Evolutionary conservation across 2,329 filamentous ascomycete genomes (phyloP).

Genomic region (Teratosphaeria pseudoeucalypti): DNA sequence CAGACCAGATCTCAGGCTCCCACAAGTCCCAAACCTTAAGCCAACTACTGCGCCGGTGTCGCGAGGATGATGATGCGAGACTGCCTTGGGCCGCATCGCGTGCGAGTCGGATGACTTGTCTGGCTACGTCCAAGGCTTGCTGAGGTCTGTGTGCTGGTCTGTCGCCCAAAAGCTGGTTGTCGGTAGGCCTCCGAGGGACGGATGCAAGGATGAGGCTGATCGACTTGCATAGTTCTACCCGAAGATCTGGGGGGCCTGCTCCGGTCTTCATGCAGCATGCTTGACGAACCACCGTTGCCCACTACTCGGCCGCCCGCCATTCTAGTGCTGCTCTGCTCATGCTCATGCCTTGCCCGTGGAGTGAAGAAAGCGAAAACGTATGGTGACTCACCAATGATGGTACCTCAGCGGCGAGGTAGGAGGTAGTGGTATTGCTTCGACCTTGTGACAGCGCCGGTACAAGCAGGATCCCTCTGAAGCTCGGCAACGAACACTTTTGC

Average conservation of each 20-base stretch:
- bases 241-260: neutral
- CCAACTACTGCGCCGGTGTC: neutral
- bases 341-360: neutral
- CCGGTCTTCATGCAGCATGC: neutral
- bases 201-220: neutral
- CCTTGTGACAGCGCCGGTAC: neutral
- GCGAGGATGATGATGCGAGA: neutral
- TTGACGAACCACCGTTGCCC: neutral
- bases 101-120: neutral
- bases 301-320: too few species aligned
- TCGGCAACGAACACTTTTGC: neutral
- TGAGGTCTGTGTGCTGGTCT: neutral
- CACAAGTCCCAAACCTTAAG: neutral
- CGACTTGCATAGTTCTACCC: neutral
- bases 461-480: neutral
- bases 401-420: neutral
- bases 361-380: neutral
- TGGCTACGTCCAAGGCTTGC: neutral
- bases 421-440: neutral
- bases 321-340: neutral
- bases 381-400: neutral
- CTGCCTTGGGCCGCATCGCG: neutral
- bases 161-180: neutral
- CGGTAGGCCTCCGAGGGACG: neutral
- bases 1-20: neutral